Evolutionary conservation across 129 eudicot species (phyloP).

Genomic region (Flaveria sonorensis): DNA sequence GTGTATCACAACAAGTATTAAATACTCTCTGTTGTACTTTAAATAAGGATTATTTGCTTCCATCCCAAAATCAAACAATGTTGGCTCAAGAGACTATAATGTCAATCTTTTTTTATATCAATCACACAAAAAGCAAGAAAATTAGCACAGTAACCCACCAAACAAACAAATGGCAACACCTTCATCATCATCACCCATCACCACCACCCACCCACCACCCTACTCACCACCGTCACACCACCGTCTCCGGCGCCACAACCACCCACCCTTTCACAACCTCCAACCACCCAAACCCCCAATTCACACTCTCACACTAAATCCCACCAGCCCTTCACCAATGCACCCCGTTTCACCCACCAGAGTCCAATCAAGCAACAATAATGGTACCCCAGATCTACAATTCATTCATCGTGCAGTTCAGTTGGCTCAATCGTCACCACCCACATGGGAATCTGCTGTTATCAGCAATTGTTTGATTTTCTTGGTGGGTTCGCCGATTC

Average conservation of each 20-base stretch:
- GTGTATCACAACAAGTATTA: too few relatives aligned
- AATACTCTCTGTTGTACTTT: too few relatives aligned
- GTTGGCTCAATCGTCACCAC: constrained; percentile 60
- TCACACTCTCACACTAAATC: constrained; percentile 14
- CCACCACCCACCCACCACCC: constrained; percentile 11
- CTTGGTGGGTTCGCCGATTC: constrained; percentile 72
- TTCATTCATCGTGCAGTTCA: constrained; percentile 54
- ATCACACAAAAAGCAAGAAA: too few relatives aligned
- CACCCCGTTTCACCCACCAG: constrained; percentile 19
- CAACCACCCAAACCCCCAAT: constrained; percentile 14
- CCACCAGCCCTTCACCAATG: constrained; percentile 17
- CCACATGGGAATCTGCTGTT: constrained; percentile 89
- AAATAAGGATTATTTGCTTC: too few relatives aligned
- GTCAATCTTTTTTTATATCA: too few relatives aligned
- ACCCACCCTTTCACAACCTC: background rate
- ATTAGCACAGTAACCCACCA: background rate
- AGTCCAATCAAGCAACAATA: constrained; percentile 36
- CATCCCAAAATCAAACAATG: too few relatives aligned
- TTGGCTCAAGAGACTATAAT: too few relatives aligned
- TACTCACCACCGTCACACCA: constrained; percentile 24
- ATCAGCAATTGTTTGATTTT: constrained; percentile 62
- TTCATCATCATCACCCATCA: constrained; percentile 13
- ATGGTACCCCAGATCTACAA: constrained; percentile 33
- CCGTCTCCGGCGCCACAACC: constrained; percentile 14
- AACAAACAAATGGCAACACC: constrained; percentile 22